Evolutionary conservation across 768 basidiomycete species (phyloP).

Genomic region (Mycena indigotica): DNA sequence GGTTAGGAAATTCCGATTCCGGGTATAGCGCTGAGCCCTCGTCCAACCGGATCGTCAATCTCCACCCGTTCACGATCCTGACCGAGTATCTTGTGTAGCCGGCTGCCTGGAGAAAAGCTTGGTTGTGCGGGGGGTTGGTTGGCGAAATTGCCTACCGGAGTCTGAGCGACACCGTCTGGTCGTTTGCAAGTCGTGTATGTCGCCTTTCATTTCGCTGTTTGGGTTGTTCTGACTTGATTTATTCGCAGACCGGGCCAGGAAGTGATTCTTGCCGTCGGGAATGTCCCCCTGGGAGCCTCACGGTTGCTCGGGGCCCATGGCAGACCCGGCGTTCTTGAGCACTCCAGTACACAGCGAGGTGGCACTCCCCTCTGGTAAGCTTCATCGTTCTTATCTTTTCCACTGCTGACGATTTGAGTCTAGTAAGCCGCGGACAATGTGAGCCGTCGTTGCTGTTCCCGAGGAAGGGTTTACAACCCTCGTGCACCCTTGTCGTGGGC

Average conservation of each 20-base stretch:
- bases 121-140: background rate
- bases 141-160: background rate
- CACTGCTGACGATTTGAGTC: background rate
- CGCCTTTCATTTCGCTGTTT: background rate
- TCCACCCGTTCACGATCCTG: background rate
- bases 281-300: background rate
- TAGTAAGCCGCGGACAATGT: background rate
- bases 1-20: background rate
- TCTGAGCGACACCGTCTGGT: background rate
- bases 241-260: background rate
- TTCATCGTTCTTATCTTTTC: background rate
- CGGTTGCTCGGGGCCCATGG: background rate
- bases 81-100: background rate
- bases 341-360: background rate
- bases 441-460: slow-evolving; percentile 4
- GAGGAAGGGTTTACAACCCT: slow-evolving; percentile 16
- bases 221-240: background rate
- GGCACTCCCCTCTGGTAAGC: background rate
- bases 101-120: background rate
- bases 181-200: background rate
- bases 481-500: slow-evolving; percentile 18
- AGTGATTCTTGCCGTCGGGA: background rate
- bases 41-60: background rate
- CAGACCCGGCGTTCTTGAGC: background rate
- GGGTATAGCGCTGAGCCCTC: background rate